These are phyloP conservation scores for Pseudocercospora ulei DNA, from an alignment of 2,329 filamentous ascomycete genomes.

Conservation along the genomic window DNA sequence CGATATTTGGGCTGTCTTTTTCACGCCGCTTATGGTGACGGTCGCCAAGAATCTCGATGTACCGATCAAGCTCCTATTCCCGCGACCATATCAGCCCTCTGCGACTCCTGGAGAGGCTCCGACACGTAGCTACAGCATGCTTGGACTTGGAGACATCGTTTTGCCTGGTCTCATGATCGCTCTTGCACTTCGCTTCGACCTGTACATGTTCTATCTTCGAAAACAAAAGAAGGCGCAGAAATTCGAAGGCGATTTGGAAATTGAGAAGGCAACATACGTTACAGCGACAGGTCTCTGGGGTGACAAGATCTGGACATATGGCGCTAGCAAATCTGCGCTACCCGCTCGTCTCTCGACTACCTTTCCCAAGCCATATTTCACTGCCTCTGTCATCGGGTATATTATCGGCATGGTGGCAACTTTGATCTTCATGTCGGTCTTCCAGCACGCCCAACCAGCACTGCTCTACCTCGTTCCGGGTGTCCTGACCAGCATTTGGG, in stretches of 20 bases:
- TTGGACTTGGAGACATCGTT: conserved; percentile 89
- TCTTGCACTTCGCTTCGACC: conserved; percentile 80
- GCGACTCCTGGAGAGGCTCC: conserved; percentile 31
- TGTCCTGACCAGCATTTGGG: conserved; percentile 65
- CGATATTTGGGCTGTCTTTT: conserved; percentile 88
- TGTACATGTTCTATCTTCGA: conserved; percentile 69
- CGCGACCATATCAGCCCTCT: conserved; percentile 45
- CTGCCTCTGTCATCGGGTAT: conserved; percentile 67
- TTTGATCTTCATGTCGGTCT: conserved; percentile 64
- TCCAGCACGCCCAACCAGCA: conserved; percentile 75
- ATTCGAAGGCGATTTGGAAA: conserved; percentile 32
- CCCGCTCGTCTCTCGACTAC: conserved; percentile 31
- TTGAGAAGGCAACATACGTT: conserved; percentile 37
- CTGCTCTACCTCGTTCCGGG: conserved; percentile 85
- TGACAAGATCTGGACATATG: conserved; percentile 65
- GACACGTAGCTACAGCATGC: conserved; percentile 53
- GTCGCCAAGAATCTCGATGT: conserved; percentile 84
- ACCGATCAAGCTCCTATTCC: conserved; percentile 84
- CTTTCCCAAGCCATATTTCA: conserved; percentile 82
- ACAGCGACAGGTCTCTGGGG: conserved; percentile 64
- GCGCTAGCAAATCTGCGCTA: conserved; percentile 18
- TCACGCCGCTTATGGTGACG: conserved; percentile 75
- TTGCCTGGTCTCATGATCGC: conserved; percentile 85
- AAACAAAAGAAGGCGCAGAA: conserved; percentile 46
- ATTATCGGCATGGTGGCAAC: conserved; percentile 66